Conservation (phyloP, 1,139 yeast genomes). For the Saccharomyces hybrid region DNA sequence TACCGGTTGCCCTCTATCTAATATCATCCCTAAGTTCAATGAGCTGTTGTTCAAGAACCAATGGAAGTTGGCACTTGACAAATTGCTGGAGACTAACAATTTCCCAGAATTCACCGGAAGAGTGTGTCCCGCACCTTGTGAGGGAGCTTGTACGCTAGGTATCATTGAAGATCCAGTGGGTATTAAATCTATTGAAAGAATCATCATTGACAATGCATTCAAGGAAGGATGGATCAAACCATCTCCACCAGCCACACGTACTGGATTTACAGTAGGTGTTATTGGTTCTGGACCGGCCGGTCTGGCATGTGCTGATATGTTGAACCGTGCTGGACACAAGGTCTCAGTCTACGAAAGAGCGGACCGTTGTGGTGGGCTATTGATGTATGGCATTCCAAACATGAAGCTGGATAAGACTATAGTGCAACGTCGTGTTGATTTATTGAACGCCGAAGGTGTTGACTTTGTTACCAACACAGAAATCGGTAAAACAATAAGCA, state of each 20-base stretch:
- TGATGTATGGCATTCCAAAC: conserved; percentile 99
- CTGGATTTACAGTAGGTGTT: conserved; percentile 79
- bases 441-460: conserved; percentile 86
- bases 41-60: conserved; percentile 91
- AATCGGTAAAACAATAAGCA: conserved; percentile 73
- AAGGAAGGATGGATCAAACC: conserved; percentile 97
- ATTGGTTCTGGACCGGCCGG: conserved; percentile 98
- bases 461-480: conserved; percentile 68
- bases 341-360: conserved; percentile 91
- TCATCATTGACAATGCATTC: conserved; percentile 92
- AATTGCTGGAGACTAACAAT: conserved; percentile 91
- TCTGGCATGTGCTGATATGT: conserved; percentile 91
- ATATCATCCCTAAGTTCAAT: conserved; percentile 96
- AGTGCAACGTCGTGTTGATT: conserved; percentile 88
- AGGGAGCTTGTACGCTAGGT: conserved; percentile 95
- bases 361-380: conserved; percentile 92
- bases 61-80: conserved; percentile 91
- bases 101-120: conserved; percentile 98
- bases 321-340: conserved; percentile 89
- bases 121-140: conserved; percentile 99
- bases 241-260: conserved; percentile 65
- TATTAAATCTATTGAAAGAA: conserved; percentile 91
- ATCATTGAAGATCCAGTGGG: conserved; percentile 94
- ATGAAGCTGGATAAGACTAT: conserved; percentile 94
- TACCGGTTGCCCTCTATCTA: conserved; percentile 96